Percentiles rank a stretch among this genome's conserved stretches.
Conservation (phyloP, 768 basidiomycete species). For the Pholiota conissans region DNA sequence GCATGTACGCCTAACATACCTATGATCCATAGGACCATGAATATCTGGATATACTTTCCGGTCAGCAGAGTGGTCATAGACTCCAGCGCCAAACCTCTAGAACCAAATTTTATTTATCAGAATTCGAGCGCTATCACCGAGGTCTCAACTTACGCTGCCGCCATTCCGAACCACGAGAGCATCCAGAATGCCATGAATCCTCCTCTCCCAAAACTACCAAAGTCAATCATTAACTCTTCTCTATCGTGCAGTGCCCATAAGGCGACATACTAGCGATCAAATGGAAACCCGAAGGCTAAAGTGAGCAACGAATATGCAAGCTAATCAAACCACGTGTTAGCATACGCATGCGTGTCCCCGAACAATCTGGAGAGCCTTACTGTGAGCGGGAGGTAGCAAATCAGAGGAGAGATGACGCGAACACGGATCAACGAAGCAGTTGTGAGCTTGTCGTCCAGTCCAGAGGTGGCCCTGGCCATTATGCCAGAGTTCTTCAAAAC, state of each 20-base stretch:
- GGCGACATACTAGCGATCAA: slow-evolving; percentile 43
- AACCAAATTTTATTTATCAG: neutral
- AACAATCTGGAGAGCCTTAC: slow-evolving; percentile 17
- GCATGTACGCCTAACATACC: slow-evolving; percentile 27
- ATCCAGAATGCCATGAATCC: slow-evolving; percentile 72
- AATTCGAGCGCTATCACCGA: neutral
- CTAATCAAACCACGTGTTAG: slow-evolving; percentile 23
- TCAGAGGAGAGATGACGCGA: slow-evolving; percentile 27
- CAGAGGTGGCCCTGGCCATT: slow-evolving; percentile 30
- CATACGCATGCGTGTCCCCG: neutral
- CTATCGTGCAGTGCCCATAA: neutral
- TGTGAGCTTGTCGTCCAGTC: slow-evolving; percentile 29
- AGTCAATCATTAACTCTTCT: neutral
- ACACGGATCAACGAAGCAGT: slow-evolving; percentile 30
- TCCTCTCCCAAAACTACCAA: slow-evolving; percentile 41
- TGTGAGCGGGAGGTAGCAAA: slow-evolving; percentile 36
- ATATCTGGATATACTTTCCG: slow-evolving; percentile 49
- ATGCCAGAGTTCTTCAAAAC: slow-evolving; percentile 13
- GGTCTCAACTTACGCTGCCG: slow-evolving; percentile 41
- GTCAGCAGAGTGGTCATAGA: slow-evolving; percentile 56
- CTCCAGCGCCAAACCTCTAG: slow-evolving; percentile 58
- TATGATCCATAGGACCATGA: slow-evolving; percentile 64
- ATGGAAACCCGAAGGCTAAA: slow-evolving; percentile 58
- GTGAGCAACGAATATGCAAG: slow-evolving; percentile 59
- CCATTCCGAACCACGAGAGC: slow-evolving; percentile 60